Evolutionary conservation across 2,329 filamentous ascomycete species (phyloP), one percentile per base, ranked within the genome.

Genomic region (Neophaeococcomyces mojaviensis): DNA sequence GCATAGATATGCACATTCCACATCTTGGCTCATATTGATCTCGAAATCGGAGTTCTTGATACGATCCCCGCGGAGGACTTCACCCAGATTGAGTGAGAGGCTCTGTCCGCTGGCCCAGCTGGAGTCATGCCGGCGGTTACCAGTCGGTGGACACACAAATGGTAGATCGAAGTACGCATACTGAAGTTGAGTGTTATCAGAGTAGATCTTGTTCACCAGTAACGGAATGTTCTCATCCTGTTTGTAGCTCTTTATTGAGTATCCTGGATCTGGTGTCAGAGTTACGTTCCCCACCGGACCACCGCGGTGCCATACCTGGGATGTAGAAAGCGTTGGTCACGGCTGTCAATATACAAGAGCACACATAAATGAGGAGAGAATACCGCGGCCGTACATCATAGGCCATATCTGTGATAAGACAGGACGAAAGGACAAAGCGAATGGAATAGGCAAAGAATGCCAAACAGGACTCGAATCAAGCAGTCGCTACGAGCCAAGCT

Each of bases 131-230:
- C 79, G 78, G 52, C 71, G 74, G 51, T 78, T 73, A 40, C 85
- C 85, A 7, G 81, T 85, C 1, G 86, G 84, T 9, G 85, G 84
- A 60, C 87, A 94, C 44, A 90, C 84, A 63, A 94, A 94, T 6
- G 88, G 87, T 1, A 94, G 79, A 57, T 92, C 85, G 63, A 84
- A 86, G 69, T 90, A 94, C 55, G 87, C 87, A 77, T 88, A 94
- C 64, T 94, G 87, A n/a, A 94, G 71, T 63, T 92, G 84, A 6
- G 86, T 92, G 58, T 86, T 82, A 66, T 94, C 88, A 46, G 87
- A 94, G 66, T 89, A 94, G 58, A 89, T 82, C 65, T 94, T 94
- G 70, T 94, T 94, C 54, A 92, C 85, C 46, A 90, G 80, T n/a
- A 95, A 73, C 1, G 88, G 87, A 32, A 94, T 84, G 9, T 79